Evolutionary conservation across 768 basidiomycete species (phyloP).

Genomic region (Saitozyma podzolica): DNA sequence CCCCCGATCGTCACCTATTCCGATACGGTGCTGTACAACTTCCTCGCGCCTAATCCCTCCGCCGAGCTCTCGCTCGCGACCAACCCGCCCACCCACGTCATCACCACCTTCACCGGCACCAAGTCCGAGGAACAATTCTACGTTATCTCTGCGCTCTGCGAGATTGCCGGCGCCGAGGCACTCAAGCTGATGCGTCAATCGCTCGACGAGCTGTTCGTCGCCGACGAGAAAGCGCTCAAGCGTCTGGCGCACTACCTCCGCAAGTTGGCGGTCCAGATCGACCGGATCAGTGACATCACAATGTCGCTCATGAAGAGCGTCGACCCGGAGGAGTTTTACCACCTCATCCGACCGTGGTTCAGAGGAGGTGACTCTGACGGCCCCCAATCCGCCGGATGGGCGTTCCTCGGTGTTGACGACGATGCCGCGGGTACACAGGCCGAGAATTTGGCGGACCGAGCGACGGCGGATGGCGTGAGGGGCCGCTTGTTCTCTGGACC

Average conservation of each 20-base stretch:
- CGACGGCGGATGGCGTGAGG: conserved; percentile 7
- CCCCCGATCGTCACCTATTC: conserved; percentile 89
- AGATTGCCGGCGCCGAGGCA: conserved; percentile 78
- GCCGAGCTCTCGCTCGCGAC: conserved; percentile 18
- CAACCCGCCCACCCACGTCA: conserved; percentile 60
- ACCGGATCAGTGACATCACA: conserved; percentile 64
- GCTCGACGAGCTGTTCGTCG: conserved; percentile 86
- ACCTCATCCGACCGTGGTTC: conserved; percentile 88
- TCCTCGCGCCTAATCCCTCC: conserved; percentile 37
- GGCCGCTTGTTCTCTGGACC: conserved; percentile 68
- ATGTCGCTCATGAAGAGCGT: conserved; percentile 68
- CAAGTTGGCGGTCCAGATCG: conserved; percentile 66
- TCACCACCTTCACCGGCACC: conserved; percentile 68
- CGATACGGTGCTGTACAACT: conserved; percentile 87
- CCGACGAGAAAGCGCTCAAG: conserved; percentile 65
- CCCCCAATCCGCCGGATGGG: conserved; percentile 52
- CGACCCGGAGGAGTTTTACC: conserved; percentile 77
- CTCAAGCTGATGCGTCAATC: conserved; percentile 80
- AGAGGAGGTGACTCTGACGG: conserved; percentile 70
- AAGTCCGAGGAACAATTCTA: conserved; percentile 84
- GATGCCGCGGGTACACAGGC: conserved; percentile 47
- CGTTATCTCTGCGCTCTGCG: conserved; percentile 79
- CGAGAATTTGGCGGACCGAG: conserved; percentile 21
- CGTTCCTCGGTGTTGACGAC: conserved; percentile 71
- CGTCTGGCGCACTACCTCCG: conserved; percentile 69